phyloP scores from a whole-genome alignment of 805 yeast species.

The Wickerhamiella kazuoi region DNA sequence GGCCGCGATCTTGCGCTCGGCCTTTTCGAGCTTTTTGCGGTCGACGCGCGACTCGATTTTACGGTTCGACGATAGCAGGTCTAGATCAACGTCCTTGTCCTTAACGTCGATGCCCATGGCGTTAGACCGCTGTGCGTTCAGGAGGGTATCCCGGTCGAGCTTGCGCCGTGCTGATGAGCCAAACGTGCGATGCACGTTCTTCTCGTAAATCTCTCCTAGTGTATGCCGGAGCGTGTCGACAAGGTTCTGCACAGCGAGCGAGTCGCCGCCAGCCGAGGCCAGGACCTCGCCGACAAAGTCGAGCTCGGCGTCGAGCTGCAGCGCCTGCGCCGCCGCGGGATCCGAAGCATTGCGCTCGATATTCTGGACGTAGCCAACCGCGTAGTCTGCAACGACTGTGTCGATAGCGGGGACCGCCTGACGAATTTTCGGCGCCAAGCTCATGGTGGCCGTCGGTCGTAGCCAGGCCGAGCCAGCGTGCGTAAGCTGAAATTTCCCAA shows the following conservation, averaged over 20 bases:
- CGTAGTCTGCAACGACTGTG: conserved; percentile 75
- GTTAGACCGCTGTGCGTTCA: conserved; percentile 51
- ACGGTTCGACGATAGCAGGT: conserved; percentile 59
- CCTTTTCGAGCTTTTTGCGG: conserved; percentile 89
- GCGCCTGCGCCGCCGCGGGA: conserved; percentile 57
- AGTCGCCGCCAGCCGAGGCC: conserved; percentile 67
- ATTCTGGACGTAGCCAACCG: conserved; percentile 75
- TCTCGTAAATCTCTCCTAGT: conserved; percentile 32
- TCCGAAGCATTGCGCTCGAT: conserved; percentile 63
- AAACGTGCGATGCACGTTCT: conserved; percentile 26
- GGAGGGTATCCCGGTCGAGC: conserved; percentile 48
- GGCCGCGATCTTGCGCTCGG: conserved; percentile 92
- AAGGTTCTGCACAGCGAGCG: conserved; percentile 35
- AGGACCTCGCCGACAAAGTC: conserved; percentile 47
- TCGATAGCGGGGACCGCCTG: conserved; percentile 78
- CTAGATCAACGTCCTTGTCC: conserved; percentile 42
- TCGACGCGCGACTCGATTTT: conserved; percentile 88
- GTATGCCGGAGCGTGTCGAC: conserved; percentile 31
- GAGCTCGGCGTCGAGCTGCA: conserved; percentile 53
- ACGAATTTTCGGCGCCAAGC: conserved; percentile 32
- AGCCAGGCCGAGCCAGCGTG: too few species aligned
- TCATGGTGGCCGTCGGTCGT: not conserved
- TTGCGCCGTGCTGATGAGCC: conserved; percentile 77
- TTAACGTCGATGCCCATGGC: conserved; percentile 55
- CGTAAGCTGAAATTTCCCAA: too few species aligned